Base-by-base conservation (phyloP, 495 filamentous ascomycete genomes). In the Trichocladium uniseriatum region DNA sequence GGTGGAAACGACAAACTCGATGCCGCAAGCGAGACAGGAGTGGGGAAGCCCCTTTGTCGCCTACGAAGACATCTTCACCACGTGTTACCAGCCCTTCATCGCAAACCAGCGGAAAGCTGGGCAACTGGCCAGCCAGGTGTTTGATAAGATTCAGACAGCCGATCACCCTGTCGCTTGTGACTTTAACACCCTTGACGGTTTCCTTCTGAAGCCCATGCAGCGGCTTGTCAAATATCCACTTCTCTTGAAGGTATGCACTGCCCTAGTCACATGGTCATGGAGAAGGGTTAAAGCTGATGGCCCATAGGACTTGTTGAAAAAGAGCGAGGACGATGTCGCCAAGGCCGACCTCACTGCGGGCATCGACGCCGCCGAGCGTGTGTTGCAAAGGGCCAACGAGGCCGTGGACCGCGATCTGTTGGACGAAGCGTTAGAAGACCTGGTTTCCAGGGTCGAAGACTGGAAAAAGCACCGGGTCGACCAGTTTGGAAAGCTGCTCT, bases 181-280 rank as follows among this genome's bases (percentile, higher is more conserved):
- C 47, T 76, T 78, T 52, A 78, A 79, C 51, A 79, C 76, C 2
- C 71, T 97, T 9, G 87, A 88, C 57, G 87, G 87, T 4, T 98
- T 97, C 64, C 78, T 97, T 9, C 74, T 97, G 49, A 98, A 97
- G 61, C 92, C 92, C 6, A 95, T 98, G 72, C 92, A 98, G 67
- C 80, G 92, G 45, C 72, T 98, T 44, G 84, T 88, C 38, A 95
- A 95, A 65, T 98, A 97, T 60, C 94, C 94, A 15, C 70, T 97
- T 11, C 76, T 98, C 37, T 75, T 98, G 20, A 82, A 83, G 71
- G 89, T 94, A 74, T 53, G 77, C 64, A 29, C n/a, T n/a, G n/a
- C n/a, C n/a, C n/a, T 18, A 72, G 52, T 74, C 64, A 20, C 16
- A 13, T 15, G 18, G 22, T 19, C 15, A n/a, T 13, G 3, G 7